phyloP scores from a whole-genome alignment of 805 yeast genomes.

The Saturnispora kantuleensis region DNA sequence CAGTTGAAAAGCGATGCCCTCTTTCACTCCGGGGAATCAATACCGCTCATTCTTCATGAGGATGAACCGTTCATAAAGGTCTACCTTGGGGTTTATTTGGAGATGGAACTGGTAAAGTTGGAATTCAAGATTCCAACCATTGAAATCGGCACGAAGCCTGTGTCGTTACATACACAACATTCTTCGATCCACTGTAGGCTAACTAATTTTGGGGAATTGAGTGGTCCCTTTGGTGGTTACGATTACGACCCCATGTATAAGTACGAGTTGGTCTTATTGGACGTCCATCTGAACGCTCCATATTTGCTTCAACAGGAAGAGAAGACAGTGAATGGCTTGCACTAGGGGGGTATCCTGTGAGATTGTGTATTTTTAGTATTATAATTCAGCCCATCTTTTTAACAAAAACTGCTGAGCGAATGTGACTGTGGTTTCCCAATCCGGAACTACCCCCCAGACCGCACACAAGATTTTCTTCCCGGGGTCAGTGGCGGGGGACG shows the following conservation, averaged over 20 bases:
- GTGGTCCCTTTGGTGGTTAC: conserved; percentile 21
- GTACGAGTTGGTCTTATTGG: conserved; percentile 12
- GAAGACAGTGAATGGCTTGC: too few relatives aligned
- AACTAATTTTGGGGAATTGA: conserved; percentile 16
- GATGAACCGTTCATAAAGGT: conserved; percentile 15
- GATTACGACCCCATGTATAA: conserved; percentile 19
- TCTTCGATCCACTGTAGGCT: conserved; percentile 12
- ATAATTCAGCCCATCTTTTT: conserved; percentile 11
- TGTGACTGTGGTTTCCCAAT: conserved; percentile 1
- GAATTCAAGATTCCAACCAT: conserved; percentile 5
- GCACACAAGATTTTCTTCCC: background rate
- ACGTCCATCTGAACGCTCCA: too few relatives aligned
- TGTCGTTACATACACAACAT: too few relatives aligned
- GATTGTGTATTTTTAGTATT: too few relatives aligned
- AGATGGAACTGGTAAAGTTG: conserved; percentile 5
- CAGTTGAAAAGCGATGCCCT: too few relatives aligned
- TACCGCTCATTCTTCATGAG: conserved; percentile 18
- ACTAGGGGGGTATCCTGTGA: too few relatives aligned
- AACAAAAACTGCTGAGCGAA: conserved; percentile 15
- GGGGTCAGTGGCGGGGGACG: background rate
- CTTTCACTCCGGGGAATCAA: background rate
- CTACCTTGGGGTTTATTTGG: background rate
- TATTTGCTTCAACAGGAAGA: too few relatives aligned
- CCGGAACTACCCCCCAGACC: conserved; percentile 3
- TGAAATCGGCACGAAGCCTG: too few relatives aligned